phyloP scores from a whole-genome alignment of 176 grass and related monocot species.

The Oryza longistaminata region DNA sequence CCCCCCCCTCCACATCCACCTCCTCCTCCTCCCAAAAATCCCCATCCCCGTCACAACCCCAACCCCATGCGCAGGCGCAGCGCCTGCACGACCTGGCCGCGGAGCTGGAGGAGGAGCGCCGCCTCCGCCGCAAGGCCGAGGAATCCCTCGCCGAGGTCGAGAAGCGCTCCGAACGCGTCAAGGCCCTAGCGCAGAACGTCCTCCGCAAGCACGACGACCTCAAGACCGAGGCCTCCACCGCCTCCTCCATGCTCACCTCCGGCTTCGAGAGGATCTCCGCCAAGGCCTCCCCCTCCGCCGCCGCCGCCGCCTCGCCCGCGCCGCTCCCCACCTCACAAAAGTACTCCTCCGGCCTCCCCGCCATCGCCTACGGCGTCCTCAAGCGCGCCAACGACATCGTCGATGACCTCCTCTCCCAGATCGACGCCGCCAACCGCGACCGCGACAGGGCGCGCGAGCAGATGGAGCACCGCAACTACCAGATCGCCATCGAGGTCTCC shows the following conservation, averaged over 20 bases:
- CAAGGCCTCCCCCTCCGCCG: conserved; percentile 55
- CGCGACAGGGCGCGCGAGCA: conserved; percentile 66
- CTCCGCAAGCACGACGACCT: conserved; percentile 73
- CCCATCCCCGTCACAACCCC: conserved; percentile 6
- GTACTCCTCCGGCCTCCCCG: conserved; percentile 77
- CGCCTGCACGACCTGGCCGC: conserved; percentile 57
- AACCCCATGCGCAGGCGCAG: conserved; percentile 19
- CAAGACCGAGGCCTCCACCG: conserved; percentile 65
- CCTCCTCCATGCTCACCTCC: conserved; percentile 84
- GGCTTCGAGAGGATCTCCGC: conserved; percentile 81
- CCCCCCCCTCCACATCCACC: neutral
- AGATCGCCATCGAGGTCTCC: conserved; percentile 98
- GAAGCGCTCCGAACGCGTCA: conserved; percentile 57
- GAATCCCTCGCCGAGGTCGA: conserved; percentile 44
- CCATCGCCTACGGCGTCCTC: conserved; percentile 79
- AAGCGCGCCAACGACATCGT: conserved; percentile 94
- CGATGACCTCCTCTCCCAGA: conserved; percentile 78
- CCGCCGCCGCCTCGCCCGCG: conserved; percentile 26
- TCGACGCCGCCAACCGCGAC: conserved; percentile 59
- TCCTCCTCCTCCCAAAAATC: conserved; percentile 17
- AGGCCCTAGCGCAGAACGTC: conserved; percentile 62
- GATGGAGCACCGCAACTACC: conserved; percentile 88
- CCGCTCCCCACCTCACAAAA: conserved; percentile 78
- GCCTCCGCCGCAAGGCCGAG: conserved; percentile 56
- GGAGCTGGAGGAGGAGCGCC: conserved; percentile 78